Percentiles rank a stretch among this genome's conserved stretches.
These are phyloP conservation scores for Epithemia pelagica DNA, from an alignment of 108 stramenopile species.

Conservation along the genomic window DNA sequence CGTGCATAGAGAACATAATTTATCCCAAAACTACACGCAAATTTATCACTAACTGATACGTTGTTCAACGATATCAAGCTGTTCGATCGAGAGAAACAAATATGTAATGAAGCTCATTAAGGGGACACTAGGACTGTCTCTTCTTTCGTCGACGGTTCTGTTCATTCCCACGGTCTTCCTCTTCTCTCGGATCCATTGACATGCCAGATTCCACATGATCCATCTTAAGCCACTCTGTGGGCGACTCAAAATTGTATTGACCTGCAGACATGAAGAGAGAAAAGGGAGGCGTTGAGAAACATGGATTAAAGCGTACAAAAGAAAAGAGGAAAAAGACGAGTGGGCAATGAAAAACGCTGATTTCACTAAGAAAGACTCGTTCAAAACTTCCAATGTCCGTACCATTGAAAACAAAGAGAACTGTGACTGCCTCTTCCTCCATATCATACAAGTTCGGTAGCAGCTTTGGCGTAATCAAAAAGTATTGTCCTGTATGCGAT, in stretches of 20 bases:
- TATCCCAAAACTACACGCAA: no score
- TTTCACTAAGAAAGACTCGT: no score
- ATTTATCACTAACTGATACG: no score
- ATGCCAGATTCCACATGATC: neutral
- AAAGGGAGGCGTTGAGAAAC: neutral
- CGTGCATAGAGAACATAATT: no score
- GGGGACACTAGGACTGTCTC: neutral
- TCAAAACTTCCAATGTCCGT: constrained; percentile 3
- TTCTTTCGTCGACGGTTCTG: neutral
- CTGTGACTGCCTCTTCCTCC: constrained; percentile 87
- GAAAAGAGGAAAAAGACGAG: no score
- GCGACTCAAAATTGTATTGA: constrained; percentile 15
- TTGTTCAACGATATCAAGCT: no score
- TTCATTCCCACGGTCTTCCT: neutral
- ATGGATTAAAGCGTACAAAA: no score
- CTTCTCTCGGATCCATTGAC: neutral
- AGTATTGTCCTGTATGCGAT: constrained; percentile 87
- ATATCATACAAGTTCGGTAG: constrained; percentile 90
- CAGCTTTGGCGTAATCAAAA: constrained; percentile 97
- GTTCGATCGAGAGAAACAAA: no score
- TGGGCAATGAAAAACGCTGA: no score
- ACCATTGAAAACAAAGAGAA: constrained; percentile 91
- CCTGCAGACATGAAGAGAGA: neutral
- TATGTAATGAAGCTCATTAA: no score
- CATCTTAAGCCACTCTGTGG: constrained; percentile 11